Percentiles rank a stretch among this genome's conserved stretches.
These are phyloP conservation scores for Acacia pycnantha DNA, from an alignment of 331 rosid species.

Conservation along the genomic window DNA sequence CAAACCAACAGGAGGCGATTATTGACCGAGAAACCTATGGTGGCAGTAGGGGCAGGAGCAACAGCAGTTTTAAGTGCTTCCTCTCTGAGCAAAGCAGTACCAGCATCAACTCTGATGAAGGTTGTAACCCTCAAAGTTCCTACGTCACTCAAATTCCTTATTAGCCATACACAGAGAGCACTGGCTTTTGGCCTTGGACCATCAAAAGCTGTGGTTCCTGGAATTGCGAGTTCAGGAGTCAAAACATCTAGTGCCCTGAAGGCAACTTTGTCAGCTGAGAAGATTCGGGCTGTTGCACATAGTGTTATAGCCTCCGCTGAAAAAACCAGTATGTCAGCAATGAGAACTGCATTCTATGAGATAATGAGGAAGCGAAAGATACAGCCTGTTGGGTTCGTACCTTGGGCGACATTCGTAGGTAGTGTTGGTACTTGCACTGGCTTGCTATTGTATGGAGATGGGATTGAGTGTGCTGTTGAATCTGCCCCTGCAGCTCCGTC, in stretches of 20 bases:
- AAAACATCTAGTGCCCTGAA: conserved; percentile 57
- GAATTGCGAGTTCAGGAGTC: conserved; percentile 56
- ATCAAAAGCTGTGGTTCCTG: conserved; percentile 59
- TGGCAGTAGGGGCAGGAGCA: conserved; percentile 89
- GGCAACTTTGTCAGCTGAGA: conserved; percentile 70
- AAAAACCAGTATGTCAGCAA: conserved; percentile 75
- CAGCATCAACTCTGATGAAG: conserved; percentile 68
- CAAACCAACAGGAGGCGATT: conserved; percentile 48
- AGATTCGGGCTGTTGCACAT: conserved; percentile 68
- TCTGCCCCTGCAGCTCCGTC: conserved; percentile 80
- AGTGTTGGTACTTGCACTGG: conserved; percentile 69
- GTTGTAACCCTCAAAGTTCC: conserved; percentile 61
- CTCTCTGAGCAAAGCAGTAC: conserved; percentile 68
- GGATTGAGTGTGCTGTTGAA: conserved; percentile 80
- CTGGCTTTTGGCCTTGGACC: conserved; percentile 51
- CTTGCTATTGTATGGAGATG: conserved; percentile 66
- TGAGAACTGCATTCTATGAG: conserved; percentile 81
- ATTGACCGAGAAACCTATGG: conserved; percentile 57
- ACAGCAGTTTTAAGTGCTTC: conserved; percentile 80
- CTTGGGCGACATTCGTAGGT: conserved; percentile 74
- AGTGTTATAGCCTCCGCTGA: conserved; percentile 68
- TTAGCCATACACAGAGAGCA: conserved; percentile 58
- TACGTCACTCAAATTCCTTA: conserved; percentile 52
- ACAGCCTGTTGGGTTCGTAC: conserved; percentile 57
- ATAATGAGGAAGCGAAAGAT: conserved; percentile 73